These are phyloP conservation scores for Phytophthora aleatoria DNA, from an alignment of 352 stramenopile genomes.

Conservation along the genomic window DNA sequence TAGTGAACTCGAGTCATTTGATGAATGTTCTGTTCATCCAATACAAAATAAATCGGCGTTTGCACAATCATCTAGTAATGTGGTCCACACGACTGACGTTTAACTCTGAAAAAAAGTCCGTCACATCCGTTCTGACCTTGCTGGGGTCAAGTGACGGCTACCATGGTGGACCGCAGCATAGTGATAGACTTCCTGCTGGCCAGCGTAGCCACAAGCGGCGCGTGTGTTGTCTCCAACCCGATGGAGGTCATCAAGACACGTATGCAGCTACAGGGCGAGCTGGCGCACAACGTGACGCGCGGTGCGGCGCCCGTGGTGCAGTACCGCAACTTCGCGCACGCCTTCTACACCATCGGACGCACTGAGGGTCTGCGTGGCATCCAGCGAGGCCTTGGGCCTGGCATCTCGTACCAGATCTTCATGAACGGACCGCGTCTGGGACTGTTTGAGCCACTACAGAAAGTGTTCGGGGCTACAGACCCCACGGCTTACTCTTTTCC, in stretches of 20 bases:
- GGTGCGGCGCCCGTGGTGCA: conserved; percentile 47
- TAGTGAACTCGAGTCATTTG: conserved; percentile 17
- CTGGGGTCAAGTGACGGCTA: conserved; percentile 5
- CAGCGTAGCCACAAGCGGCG: conserved; percentile 64
- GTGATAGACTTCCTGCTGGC: conserved; percentile 76
- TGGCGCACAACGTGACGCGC: conserved; percentile 54
- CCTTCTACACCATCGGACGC: conserved; percentile 82
- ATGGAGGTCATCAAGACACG: conserved; percentile 92
- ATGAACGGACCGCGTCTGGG: conserved; percentile 84
- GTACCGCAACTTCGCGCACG: conserved; percentile 88
- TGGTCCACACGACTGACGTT: conserved; percentile 15
- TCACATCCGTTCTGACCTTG: conserved; percentile 12
- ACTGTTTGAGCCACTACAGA: conserved; percentile 82
- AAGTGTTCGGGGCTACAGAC: conserved; percentile 81
- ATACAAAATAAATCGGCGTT: conserved; percentile 4
- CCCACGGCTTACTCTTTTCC: conserved; percentile 74
- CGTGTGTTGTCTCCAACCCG: conserved; percentile 84
- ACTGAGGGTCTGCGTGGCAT: conserved; percentile 80
- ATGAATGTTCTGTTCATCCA: conserved; percentile 6
- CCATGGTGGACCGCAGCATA: conserved; percentile 52
- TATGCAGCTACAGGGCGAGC: conserved; percentile 89
- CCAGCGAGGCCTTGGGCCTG: conserved; percentile 75
- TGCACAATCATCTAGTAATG: conserved; percentile 12
- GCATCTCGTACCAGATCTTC: conserved; percentile 83
- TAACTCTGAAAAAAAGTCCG: conserved; percentile 1